Conservation (phyloP, 192 early-diverging fungal species). For the Coemansia pectinata region DNA sequence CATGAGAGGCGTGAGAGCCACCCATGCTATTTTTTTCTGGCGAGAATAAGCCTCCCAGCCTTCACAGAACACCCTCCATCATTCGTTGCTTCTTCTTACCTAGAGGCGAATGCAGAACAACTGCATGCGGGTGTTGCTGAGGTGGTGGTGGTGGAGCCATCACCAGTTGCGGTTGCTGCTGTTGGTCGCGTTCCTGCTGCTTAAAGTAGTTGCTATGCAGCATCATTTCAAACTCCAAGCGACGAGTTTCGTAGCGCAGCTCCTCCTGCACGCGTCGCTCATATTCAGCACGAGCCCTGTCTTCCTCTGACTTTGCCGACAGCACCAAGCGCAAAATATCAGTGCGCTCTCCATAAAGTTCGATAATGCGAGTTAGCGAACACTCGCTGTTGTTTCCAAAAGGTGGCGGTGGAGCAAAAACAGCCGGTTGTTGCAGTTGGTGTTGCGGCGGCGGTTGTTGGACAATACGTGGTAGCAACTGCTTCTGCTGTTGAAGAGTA, state of each 20-base stretch:
- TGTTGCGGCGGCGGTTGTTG: conserved; percentile 2
- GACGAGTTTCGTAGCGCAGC: conserved; percentile 44
- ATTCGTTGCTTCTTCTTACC: conserved; percentile 24
- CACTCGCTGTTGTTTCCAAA: conserved; percentile 19
- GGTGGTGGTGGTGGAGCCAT: conserved; percentile 16
- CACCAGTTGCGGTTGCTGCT: conserved; percentile 29
- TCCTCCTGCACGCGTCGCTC: conserved; percentile 52
- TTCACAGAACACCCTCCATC: conserved; percentile 1
- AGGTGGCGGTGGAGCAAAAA: conserved; percentile 21
- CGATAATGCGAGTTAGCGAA: conserved; percentile 38
- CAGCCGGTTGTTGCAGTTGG: conserved; percentile 2
- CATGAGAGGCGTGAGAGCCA: conserved; percentile 7
- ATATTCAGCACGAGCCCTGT: conserved; percentile 46
- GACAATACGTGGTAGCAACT: neutral
- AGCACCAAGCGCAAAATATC: conserved; percentile 49
- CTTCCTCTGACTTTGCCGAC: conserved; percentile 49
- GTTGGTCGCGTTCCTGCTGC: conserved; percentile 45
- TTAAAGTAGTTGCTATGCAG: conserved; percentile 47
- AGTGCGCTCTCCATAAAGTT: conserved; percentile 43
- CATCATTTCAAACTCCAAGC: conserved; percentile 56
- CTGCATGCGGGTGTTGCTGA: conserved; percentile 23
- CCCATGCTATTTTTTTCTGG: neutral
- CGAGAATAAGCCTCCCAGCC: neutral
- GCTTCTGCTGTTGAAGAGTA: neutral
- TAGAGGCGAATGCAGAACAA: conserved; percentile 48